Base-by-base conservation (phyloP, 306 rosid genomes). In the barrel medic (Medicago truncatula) region DNA sequence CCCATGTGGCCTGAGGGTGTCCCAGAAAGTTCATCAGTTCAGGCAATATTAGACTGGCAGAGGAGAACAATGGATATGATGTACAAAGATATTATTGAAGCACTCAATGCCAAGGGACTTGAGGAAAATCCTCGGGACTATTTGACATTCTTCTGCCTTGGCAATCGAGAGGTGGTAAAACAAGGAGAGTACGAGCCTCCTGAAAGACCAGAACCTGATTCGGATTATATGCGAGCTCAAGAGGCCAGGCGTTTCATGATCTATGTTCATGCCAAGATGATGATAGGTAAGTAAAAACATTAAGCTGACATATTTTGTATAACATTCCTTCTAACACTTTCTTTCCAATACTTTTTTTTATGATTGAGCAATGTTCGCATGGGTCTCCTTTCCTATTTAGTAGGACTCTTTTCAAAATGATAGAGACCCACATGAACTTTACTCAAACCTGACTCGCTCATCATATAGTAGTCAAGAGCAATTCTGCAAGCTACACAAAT, bases 1-100 rank as follows among this genome's bases (percentile, higher is more conserved):
- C 93, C 93, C 21, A 85, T 89, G 93, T 86, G 90, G 90, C 90
- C 93, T 21, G 91, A 89, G 74, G 91, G 93, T n/a, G 41, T 76
- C 4, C 91, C 93, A 1, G 93, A 87, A 60, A 83, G 88, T 71
- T 89, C 78, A 38, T 87, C 89, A 3, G 93, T 89, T 73, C 93
- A 89, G 78, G 91, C 93, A 10, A 89, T 89, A 83, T 77, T 89
- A 78, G 93, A 87, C 38, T 89, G 93, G 93, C 93, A 89, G 74
- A 89, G 81, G 83, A 89, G 93, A 67, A 89, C 93, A 34, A 77
- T 89, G 87, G 91, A 89, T 17, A 85, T 84, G 83, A 89, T 89
- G 93, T 89, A 89, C 78, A 89, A 81, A 58, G 93, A 89, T 67
- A 31, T 89, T 9, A 44, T 85, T n/a, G 21, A 74, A 64, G 88